Conservation (phyloP, 306 rosid genomes). For the Sicyos edulis region DNA sequence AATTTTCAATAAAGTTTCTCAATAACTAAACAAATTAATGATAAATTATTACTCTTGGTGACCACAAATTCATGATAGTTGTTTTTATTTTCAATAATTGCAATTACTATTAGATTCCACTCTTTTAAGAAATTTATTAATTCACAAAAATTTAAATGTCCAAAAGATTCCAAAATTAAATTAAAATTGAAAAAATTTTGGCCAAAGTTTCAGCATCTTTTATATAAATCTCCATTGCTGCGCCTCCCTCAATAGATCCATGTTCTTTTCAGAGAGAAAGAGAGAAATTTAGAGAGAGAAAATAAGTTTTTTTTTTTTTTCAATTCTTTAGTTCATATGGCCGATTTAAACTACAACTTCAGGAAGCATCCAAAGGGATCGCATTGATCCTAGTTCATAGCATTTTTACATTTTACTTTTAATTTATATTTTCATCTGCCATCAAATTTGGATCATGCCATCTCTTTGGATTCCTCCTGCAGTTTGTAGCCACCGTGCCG, state of each 20-base stretch:
- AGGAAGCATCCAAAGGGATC: slow-evolving; percentile 10
- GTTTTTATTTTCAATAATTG: no score
- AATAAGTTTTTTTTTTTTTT: background rate
- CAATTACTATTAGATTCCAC: no score
- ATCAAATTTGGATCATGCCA: slow-evolving; percentile 43
- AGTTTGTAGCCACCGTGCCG: background rate
- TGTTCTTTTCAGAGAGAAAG: background rate
- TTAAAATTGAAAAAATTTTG: background rate
- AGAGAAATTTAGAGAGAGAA: slow-evolving; percentile 21
- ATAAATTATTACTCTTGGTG: no score
- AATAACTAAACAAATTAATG: no score
- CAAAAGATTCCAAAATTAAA: background rate
- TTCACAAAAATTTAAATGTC: background rate
- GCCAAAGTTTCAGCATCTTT: slow-evolving; percentile 5
- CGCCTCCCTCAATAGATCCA: background rate
- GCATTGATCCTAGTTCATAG: background rate
- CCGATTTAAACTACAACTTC: slow-evolving; percentile 22
- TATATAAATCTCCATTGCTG: background rate
- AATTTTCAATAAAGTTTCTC: no score
- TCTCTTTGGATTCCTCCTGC: slow-evolving; percentile 34
- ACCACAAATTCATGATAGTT: no score
- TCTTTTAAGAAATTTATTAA: no score
- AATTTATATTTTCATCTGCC: background rate
- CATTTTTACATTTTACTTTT: background rate
- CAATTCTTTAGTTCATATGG: no score